These are phyloP conservation scores for Rosa hybrid DNA, from an alignment of 331 rosid species.

Conservation along the genomic window DNA sequence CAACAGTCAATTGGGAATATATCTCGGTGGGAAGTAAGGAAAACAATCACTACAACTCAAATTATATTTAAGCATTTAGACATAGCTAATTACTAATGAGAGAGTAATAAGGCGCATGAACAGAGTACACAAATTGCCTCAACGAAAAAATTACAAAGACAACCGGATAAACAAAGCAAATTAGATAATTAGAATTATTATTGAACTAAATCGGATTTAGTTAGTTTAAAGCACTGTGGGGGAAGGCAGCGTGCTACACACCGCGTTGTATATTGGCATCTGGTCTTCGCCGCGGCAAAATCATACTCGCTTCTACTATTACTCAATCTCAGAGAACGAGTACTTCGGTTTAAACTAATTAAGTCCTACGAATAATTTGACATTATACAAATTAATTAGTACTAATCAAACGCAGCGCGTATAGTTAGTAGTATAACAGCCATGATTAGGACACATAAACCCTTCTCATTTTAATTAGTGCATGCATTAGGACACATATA, in stretches of 20 bases:
- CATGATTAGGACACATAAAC: conserved; percentile 1
- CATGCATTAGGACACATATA: background rate
- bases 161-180: too few relatives aligned
- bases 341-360: background rate
- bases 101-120: too few relatives aligned
- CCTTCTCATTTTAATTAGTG: background rate
- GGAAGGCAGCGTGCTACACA: background rate
- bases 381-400: too few relatives aligned
- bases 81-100: too few relatives aligned
- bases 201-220: background rate
- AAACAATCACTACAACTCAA: too few relatives aligned
- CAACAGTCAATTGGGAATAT: too few relatives aligned
- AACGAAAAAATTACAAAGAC: too few relatives aligned
- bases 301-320: background rate
- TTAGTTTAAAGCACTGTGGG: background rate
- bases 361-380: background rate
- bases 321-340: background rate
- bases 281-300: conserved; percentile 15
- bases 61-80: too few relatives aligned
- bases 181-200: background rate
- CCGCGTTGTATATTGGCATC: background rate
- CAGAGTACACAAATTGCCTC: too few relatives aligned
- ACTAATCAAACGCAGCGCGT: background rate
- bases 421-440: background rate
- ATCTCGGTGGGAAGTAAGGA: too few relatives aligned